Evolutionary conservation across 1,284 basidiomycete genomes (phyloP), one percentile per base, ranked within the genome.

Genomic region (Microbotryum violaceum): DNA sequence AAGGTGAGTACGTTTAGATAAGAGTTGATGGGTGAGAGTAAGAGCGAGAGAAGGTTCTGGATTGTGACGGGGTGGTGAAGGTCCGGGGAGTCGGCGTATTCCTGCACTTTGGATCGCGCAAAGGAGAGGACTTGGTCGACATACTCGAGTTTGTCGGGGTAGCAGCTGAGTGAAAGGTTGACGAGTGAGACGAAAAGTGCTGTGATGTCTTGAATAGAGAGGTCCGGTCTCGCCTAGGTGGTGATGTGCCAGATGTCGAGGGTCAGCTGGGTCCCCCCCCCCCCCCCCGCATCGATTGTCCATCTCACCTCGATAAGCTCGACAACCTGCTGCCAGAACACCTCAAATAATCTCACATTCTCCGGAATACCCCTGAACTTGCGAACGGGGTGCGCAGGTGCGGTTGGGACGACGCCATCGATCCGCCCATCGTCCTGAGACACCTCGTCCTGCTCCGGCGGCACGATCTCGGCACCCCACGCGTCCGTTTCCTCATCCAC

Each of bases 321-420:
- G 9, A 96, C 91, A n/a, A 97, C 89, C 75, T 97, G 93, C 68
- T 89, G 86, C 93, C 92, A 97, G 76, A 97, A 97, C 14, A 97
- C 90, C 74, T 97, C 93, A 67, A 97, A 97, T 57, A 97, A 76
- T 71, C 86, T 87, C 42, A 93, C 91, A 69, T 94, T 82, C 75
- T 91, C 88, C 7, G 93, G 92, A 54, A 97, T 86, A 31, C 93
- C 93, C 73, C 92, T 80, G 78, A 92, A 96, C 75, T 90, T 91
- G 72, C 81, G 82, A 51, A 84, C 80, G 25, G 56, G 27, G 21
- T 18, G 31, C 54, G 49, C n/a, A n/a, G n/a, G 29, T 14, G 27
- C n/a, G 2, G 18, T 21, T 16, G 55, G 51, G 25, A 49, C 25
- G 7, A 49, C 47, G 7, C 61, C 61, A 10, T 68, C 63, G 45